Evolutionary conservation across 306 rosid genomes (phyloP).

Genomic region (Myrica gale): DNA sequence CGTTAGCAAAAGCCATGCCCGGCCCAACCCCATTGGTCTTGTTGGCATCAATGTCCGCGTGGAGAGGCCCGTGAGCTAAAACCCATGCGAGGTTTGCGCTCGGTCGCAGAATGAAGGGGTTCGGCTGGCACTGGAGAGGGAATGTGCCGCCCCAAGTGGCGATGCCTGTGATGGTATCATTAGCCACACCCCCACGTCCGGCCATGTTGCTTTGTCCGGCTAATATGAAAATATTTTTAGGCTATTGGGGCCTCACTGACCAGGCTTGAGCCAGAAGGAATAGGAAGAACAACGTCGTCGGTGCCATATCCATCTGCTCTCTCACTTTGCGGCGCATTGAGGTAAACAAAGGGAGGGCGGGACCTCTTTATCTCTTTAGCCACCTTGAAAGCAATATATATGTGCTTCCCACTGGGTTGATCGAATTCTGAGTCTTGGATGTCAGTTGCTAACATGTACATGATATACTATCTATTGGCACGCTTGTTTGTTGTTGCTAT

Average conservation of each 20-base stretch:
- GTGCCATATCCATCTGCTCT: constrained; percentile 5
- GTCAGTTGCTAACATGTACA: no score
- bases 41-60: constrained; percentile 42
- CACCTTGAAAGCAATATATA: background rate
- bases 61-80: constrained; percentile 73
- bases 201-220: constrained; percentile 99
- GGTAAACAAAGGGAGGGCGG: background rate
- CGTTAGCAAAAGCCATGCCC: constrained; percentile 41
- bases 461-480: no score
- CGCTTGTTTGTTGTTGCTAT: no score
- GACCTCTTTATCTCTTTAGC: background rate
- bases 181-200: constrained; percentile 34
- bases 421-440: background rate
- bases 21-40: constrained; percentile 45
- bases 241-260: constrained; percentile 5
- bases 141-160: constrained; percentile 65
- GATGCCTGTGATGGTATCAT: background rate
- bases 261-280: constrained; percentile 17
- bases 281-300: background rate
- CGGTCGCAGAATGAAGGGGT: constrained; percentile 43
- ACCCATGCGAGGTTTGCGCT: constrained; percentile 57
- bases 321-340: background rate
- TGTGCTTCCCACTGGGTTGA: background rate
- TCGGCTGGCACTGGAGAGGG: constrained; percentile 45
- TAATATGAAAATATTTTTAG: constrained; percentile 53